Evolutionary conservation across 208 protist genomes (phyloP), one percentile per base, ranked within the genome.

Genomic region (Hexamita inflata): DNA sequence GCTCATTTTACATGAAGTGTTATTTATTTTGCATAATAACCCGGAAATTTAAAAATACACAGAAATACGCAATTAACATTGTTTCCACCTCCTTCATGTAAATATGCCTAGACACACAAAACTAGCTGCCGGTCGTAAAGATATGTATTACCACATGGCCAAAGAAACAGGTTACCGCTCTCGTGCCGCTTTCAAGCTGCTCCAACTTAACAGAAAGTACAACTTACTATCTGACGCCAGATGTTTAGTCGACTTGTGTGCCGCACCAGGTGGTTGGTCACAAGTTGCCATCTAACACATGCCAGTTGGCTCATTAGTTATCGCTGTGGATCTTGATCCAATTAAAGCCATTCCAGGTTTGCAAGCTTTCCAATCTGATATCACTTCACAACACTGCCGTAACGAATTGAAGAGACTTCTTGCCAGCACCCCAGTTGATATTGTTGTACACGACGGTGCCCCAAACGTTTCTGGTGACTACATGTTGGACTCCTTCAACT

Each of bases 271-370:
- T 53, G 45, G 45, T 53, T 53, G 45, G 45, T 53, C 45, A 24
- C 45, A 53, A 53, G 45, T 53, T n/a, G 64, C 64, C 38, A 34
- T 38, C 38, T 24, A 32, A 32, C n/a, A 49, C 11, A 70, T 70
- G 64, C 64, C 64, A 49, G 64, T 70, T 49, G 64, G 64, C 2
- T 49, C 34, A 19, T 19, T 13, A n/a, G 38, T 70, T 70, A 38
- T 70, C 35, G n/a, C 64, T 57, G 64, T 70, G 11, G 64, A 70
- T 49, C 42, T 70, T 28, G 64, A 57, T 45, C 64, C 64, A 2
- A 70, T 70, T 38, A 70, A 49, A 38, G 30, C 9, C n/a, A 70
- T 70, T 15, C 11, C n/a, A 45, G 64, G 64, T n/a, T 7, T 70
- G 4, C 4, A 9, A 28, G 26, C 64, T 45, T 70, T 70, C 35